A percentile compares a stretch with the other conserved stretches of the same genome.
Conservation (phyloP, 306 rosid genomes). For the Cajanus cajan region DNA sequence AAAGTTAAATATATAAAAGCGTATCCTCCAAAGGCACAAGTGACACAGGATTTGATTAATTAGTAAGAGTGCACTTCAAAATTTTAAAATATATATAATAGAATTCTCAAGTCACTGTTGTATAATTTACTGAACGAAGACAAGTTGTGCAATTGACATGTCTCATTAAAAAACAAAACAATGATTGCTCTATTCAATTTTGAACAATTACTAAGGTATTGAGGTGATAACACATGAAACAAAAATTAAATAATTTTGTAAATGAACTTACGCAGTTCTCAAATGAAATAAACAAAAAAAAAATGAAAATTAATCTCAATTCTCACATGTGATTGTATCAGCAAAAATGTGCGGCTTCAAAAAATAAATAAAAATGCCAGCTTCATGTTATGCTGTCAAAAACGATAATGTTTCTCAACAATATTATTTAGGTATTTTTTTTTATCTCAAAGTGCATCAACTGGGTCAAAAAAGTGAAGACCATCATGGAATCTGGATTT, state of each 20-base stretch:
- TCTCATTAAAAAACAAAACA: background rate
- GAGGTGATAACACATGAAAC: background rate
- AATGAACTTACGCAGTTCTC: background rate
- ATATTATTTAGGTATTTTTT: background rate
- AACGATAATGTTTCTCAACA: background rate
- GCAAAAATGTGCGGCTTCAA: background rate
- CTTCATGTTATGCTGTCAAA: background rate
- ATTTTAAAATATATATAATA: background rate
- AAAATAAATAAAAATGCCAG: background rate
- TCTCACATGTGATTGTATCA: background rate
- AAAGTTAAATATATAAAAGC: background rate
- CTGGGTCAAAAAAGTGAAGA: background rate
- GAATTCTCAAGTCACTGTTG: background rate
- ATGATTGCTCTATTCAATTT: background rate
- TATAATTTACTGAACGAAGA: background rate
- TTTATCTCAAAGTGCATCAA: background rate
- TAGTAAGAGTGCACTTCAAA: background rate
- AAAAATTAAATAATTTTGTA: background rate
- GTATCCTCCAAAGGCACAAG: too few species aligned
- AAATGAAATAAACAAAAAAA: background rate
- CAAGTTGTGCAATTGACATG: background rate
- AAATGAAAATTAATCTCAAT: background rate
- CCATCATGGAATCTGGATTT: background rate
- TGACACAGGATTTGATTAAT: background rate
- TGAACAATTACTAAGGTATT: background rate